A percentile compares a stretch with the other conserved stretches of the same genome.
phyloP scores from a whole-genome alignment of 1,284 basidiomycete species.

The Ceratobasidium sp. region DNA sequence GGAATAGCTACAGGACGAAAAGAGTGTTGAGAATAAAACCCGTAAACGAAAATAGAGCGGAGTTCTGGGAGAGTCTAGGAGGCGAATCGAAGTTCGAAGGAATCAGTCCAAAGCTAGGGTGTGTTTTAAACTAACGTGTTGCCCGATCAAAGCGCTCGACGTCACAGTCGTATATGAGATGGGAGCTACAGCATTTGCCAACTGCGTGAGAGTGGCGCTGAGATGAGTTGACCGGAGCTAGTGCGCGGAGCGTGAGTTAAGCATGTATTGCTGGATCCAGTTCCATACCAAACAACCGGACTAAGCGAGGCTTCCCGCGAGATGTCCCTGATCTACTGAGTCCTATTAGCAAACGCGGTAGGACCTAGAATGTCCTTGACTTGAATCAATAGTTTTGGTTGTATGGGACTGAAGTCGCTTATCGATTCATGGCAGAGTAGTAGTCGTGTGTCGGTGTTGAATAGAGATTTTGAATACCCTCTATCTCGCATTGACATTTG shows the following conservation, averaged over 20 bases:
- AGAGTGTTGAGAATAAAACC: slow-evolving; percentile 24
- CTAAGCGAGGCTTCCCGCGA: not conserved
- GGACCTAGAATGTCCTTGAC: slow-evolving; percentile 8
- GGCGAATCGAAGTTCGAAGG: slow-evolving; percentile 27
- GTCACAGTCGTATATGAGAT: slow-evolving; percentile 20
- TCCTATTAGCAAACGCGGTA: slow-evolving; percentile 11
- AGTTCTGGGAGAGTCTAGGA: slow-evolving; percentile 5
- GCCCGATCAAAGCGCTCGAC: slow-evolving; percentile 25
- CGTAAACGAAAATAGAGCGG: slow-evolving; percentile 3
- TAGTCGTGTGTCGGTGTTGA: not conserved
- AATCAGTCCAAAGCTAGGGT: not conserved
- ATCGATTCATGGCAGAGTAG: not conserved
- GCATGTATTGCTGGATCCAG: not conserved
- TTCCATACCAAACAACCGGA: not conserved
- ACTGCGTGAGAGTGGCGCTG: slow-evolving; percentile 24
- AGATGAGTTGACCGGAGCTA: slow-evolving; percentile 36
- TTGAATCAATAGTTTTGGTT: not conserved
- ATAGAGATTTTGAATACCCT: no score
- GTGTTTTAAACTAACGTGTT: slow-evolving; percentile 19
- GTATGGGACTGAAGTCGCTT: not conserved
- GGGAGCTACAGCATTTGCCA: slow-evolving; percentile 15
- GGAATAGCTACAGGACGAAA: not conserved
- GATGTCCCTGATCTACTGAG: slow-evolving; percentile 27
- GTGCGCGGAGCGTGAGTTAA: slow-evolving; percentile 12
- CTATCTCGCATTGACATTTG: no score